Evolutionary conservation across 2,329 filamentous ascomycete genomes (phyloP).

Genomic region (Clonostachys solani): DNA sequence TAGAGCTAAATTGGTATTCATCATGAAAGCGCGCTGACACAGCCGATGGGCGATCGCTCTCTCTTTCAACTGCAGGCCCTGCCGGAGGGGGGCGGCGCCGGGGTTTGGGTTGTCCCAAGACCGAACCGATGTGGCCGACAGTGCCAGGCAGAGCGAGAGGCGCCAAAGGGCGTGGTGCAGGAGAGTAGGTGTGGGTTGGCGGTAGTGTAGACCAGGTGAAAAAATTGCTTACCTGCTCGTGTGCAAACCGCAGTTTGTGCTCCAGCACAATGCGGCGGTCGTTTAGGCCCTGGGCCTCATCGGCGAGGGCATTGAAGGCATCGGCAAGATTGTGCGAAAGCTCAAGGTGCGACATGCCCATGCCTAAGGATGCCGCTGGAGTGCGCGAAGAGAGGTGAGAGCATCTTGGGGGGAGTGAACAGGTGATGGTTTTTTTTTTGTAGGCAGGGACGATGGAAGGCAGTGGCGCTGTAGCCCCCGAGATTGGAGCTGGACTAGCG

Average conservation of each 20-base stretch:
- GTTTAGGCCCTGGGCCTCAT: constrained; percentile 59
- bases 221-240: constrained; percentile 55
- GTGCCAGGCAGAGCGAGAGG: background rate
- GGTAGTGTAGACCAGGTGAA: background rate
- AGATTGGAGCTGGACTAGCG: no score
- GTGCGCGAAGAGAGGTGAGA: no score
- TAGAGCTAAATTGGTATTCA: constrained; percentile 67
- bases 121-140: background rate
- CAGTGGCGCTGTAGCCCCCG: no score
- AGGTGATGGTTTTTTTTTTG: no score
- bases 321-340: constrained; percentile 54
- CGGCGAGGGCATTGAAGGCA: constrained; percentile 60
- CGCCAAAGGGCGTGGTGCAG: no score
- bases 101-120: background rate
- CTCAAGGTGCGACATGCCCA: constrained; percentile 30
- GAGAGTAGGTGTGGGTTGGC: no score
- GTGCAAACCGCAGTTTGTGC: constrained; percentile 62
- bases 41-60: no score
- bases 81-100: no score
- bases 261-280: constrained; percentile 62
- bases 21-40: constrained; percentile 15
- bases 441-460: no score
- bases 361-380: constrained; percentile 4
- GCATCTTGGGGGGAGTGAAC: no score
- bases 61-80: no score